Evolutionary conservation across 805 yeast genomes (phyloP).

Genomic region (Saccharomycopsis sp.): DNA sequence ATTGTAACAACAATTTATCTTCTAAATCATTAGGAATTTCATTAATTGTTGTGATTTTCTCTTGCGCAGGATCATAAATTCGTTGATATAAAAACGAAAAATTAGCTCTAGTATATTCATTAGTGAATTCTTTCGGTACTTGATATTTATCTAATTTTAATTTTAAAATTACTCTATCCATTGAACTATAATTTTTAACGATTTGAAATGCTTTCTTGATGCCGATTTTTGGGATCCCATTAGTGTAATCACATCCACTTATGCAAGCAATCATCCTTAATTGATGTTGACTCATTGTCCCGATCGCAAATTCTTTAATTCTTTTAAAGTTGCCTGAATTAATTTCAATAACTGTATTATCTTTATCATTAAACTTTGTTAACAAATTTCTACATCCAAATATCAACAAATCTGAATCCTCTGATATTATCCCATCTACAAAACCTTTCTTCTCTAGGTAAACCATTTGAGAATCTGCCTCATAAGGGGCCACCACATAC

Average conservation of each 20-base stretch:
- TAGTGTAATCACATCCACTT: conserved; percentile 95
- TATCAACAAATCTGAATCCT: conserved; percentile 86
- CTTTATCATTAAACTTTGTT: conserved; percentile 72
- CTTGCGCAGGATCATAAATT: conserved; percentile 63
- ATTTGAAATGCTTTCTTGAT: conserved; percentile 63
- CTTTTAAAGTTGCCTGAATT: conserved; percentile 45
- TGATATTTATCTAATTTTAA: conserved; percentile 52
- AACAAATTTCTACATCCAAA: conserved; percentile 76
- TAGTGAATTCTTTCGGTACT: conserved; percentile 51
- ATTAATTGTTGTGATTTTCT: conserved; percentile 49
- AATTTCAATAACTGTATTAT: conserved; percentile 60
- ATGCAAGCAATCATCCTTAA: conserved; percentile 73
- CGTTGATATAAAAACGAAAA: conserved; percentile 80
- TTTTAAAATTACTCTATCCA: conserved; percentile 50
- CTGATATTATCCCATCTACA: conserved; percentile 84
- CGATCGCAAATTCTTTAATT: conserved; percentile 42
- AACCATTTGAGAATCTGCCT: conserved; percentile 97
- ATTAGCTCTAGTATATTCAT: conserved; percentile 59
- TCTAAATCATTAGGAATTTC: conserved; percentile 36
- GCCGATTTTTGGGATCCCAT: conserved; percentile 79
- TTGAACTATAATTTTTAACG: conserved; percentile 42
- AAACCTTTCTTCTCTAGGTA: conserved; percentile 67
- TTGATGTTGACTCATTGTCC: conserved; percentile 46
- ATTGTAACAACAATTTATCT: conserved; percentile 23
- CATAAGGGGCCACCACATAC: conserved; percentile 94